Percentiles rank a stretch among this genome's conserved stretches.
phyloP scores from a whole-genome alignment of 805 yeast genomes.

The Yarrowia porcina region DNA sequence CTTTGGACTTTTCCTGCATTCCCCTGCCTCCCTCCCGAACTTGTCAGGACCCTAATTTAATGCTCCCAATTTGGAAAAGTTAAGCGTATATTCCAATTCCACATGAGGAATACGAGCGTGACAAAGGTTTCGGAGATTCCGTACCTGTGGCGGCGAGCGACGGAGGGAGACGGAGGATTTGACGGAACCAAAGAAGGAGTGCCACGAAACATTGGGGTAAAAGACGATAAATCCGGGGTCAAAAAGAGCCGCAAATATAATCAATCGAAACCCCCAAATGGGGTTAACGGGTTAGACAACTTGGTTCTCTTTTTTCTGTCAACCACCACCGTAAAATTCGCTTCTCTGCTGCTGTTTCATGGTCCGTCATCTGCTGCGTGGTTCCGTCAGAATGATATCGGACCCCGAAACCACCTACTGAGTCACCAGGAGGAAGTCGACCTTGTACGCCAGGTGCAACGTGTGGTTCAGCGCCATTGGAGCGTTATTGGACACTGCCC shows the following conservation, averaged over 20 bases:
- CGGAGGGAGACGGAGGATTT: slow-evolving; percentile 22
- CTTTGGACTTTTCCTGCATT: slow-evolving; percentile 18
- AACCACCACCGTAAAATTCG: too few relatives aligned
- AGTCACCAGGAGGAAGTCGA: neutral
- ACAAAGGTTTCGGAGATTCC: slow-evolving; percentile 18
- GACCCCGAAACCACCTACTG: neutral
- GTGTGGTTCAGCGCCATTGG: neutral
- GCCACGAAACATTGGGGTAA: too few relatives aligned
- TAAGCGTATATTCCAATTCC: slow-evolving; percentile 19
- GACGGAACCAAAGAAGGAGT: neutral
- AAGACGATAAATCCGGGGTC: too few relatives aligned
- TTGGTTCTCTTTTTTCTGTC: too few relatives aligned
- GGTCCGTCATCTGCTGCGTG: too few relatives aligned
- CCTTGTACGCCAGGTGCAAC: neutral
- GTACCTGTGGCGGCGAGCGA: neutral
- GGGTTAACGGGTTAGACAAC: too few relatives aligned
- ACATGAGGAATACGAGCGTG: slow-evolving; percentile 18
- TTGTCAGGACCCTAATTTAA: neutral
- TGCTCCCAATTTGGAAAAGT: slow-evolving; percentile 14
- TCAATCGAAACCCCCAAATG: too few relatives aligned
- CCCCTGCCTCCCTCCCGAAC: slow-evolving; percentile 26
- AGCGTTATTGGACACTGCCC: neutral
- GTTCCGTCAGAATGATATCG: neutral
- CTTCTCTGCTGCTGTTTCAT: too few relatives aligned
- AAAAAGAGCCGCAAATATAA: too few relatives aligned